phyloP scores from a whole-genome alignment of 1,139 yeast genomes.

The Lodderomyces theae region DNA sequence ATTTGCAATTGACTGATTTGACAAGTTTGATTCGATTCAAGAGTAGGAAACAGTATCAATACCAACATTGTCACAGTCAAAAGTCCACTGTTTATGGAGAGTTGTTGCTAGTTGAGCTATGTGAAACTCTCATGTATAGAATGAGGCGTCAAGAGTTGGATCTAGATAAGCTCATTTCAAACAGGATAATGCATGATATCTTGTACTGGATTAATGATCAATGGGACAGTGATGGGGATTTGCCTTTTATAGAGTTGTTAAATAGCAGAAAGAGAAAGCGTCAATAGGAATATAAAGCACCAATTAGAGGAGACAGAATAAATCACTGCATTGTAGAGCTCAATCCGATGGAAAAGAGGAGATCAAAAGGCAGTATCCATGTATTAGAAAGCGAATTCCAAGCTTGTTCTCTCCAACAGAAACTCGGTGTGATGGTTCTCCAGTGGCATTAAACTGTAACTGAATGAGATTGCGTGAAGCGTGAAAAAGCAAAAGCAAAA shows the following conservation, averaged over 20 bases:
- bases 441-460: no score
- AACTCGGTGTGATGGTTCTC: no score
- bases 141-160: slow-evolving; percentile 61
- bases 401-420: no score
- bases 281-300: no score
- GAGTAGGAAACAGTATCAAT: slow-evolving; percentile 50
- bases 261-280: slow-evolving; percentile 11
- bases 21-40: slow-evolving; percentile 67
- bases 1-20: slow-evolving; percentile 56
- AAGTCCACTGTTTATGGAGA: neutral
- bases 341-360: no score
- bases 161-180: slow-evolving; percentile 55
- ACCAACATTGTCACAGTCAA: slow-evolving; percentile 31
- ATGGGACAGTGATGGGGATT: slow-evolving; percentile 38
- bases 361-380: no score
- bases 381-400: no score
- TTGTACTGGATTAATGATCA: slow-evolving; percentile 54
- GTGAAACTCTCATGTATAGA: slow-evolving; percentile 62
- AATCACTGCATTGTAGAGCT: no score
- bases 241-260: slow-evolving; percentile 19
- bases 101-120: slow-evolving; percentile 68
- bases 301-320: no score
- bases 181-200: slow-evolving; percentile 53
- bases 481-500: no score
- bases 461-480: no score